Evolutionary conservation across 495 filamentous ascomycete genomes (phyloP), one percentile per base, ranked within the genome.

Genomic region (Trypethelium eluteriae): DNA sequence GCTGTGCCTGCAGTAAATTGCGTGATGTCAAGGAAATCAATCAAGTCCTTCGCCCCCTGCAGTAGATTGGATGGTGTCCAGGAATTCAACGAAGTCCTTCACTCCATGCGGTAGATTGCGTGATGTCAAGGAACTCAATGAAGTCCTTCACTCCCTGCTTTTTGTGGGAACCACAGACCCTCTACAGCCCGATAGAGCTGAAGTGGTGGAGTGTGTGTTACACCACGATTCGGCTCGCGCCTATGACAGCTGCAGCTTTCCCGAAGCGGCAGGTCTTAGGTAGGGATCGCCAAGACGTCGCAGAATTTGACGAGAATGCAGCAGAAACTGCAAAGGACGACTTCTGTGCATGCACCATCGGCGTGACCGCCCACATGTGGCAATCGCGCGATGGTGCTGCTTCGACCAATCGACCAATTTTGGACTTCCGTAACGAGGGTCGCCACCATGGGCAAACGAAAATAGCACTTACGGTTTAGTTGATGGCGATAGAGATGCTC

Each of bases 401-500:
- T 53, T 53, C 5, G 49, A 16, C 49, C 11, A 14, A n/a, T 18
- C 12, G 16, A 44, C 6, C 7, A 14, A 44, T 44, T 7, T 44
- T 14, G 41, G 49, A 53, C n/a, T 53, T 18, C 49, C 5, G n/a
- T 25, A 9, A 5, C 12, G 49, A 53, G n/a, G 32, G 2, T 36
- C 25, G 7, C 7, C 25, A 36, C 7, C 7, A 35, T 44, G 32
- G 56, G 39, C 18, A 64, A 64, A 53, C 44, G 25, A 63, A 68
- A 64, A 67, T 34, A 47, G 62, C 63, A 77, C 81, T 81, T 88
- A 88, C 94, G 94, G 72, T 98, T 98, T 71, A 98, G 77, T 78
- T 97, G 93, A 77, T 98, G 94, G 34, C 94, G 86, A 76, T 96
- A 96, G 76, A 98, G 82, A 80, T 98, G 94, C 77, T 98, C 94